Conservation (phyloP, 495 filamentous ascomycete species). For the Ramalina intermedia region DNA sequence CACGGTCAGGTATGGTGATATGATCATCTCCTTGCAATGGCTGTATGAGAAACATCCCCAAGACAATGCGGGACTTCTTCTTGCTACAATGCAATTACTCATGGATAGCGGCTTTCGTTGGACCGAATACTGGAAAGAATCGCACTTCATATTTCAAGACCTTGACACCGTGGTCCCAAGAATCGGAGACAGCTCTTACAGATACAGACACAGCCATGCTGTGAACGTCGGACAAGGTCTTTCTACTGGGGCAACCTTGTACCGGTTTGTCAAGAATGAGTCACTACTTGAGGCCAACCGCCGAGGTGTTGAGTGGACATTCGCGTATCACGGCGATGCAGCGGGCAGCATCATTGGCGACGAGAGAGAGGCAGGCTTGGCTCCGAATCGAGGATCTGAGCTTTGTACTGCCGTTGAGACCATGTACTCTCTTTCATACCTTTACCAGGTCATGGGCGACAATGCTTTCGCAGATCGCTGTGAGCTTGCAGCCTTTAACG, state of each 20-base stretch:
- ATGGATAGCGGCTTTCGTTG: slow-evolving; percentile 26
- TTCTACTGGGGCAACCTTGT: slow-evolving; percentile 29
- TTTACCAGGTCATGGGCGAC: slow-evolving; percentile 29
- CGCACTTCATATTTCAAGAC: slow-evolving; percentile 26
- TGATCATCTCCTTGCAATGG: slow-evolving; percentile 39
- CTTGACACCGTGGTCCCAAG: slow-evolving; percentile 21
- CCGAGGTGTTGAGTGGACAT: slow-evolving; percentile 32
- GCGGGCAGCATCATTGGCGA: slow-evolving; percentile 27
- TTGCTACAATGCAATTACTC: slow-evolving; percentile 33
- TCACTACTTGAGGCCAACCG: slow-evolving; percentile 24
- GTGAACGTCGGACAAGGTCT: slow-evolving; percentile 38
- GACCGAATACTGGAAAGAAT: slow-evolving; percentile 28
- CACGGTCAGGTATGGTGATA: slow-evolving; percentile 33
- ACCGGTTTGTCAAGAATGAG: slow-evolving; percentile 17
- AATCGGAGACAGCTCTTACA: slow-evolving; percentile 13
- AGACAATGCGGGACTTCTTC: slow-evolving; percentile 20
- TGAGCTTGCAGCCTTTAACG: slow-evolving; percentile 46
- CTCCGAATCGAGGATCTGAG: slow-evolving; percentile 25
- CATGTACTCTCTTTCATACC: slow-evolving; percentile 29
- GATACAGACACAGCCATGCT: slow-evolving; percentile 30
- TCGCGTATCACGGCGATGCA: slow-evolving; percentile 31
- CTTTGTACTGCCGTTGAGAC: slow-evolving; percentile 29
- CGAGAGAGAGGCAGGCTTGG: slow-evolving; percentile 21
- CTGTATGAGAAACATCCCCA: slow-evolving; percentile 32
- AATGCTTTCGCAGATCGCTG: slow-evolving; percentile 40